These are phyloP conservation scores for Coprinopsis sp. DNA, from an alignment of 768 basidiomycete species.

Conservation along the genomic window DNA sequence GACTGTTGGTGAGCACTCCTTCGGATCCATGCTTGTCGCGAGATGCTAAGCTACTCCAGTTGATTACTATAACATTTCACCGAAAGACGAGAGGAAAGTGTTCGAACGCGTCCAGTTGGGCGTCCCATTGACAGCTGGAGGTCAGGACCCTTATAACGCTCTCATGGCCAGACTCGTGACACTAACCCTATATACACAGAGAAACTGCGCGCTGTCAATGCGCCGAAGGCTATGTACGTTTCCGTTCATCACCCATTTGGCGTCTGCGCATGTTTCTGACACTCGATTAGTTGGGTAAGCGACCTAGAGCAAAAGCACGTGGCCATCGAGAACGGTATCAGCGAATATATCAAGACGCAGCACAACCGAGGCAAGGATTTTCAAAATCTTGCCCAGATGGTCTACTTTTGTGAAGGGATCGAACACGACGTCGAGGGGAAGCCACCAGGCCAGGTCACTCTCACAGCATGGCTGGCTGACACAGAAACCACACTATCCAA, in stretches of 20 bases:
- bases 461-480: slow-evolving; percentile 52
- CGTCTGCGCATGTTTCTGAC: not conserved
- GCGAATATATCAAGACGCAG: slow-evolving; percentile 54
- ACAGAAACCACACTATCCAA: slow-evolving; percentile 34
- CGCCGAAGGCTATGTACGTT: slow-evolving; percentile 54
- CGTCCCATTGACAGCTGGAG: slow-evolving; percentile 67
- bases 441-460: slow-evolving; percentile 50
- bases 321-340: slow-evolving; percentile 54
- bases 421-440: slow-evolving; percentile 42
- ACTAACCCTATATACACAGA: slow-evolving; percentile 37
- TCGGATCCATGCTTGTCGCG: too few relatives aligned
- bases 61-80: slow-evolving; percentile 56
- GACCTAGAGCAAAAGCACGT: slow-evolving; percentile 56
- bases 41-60: slow-evolving; percentile 37
- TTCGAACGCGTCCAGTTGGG: slow-evolving; percentile 83
- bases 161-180: not conserved
- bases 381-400: slow-evolving; percentile 65
- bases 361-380: slow-evolving; percentile 71
- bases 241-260: not conserved
- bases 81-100: slow-evolving; percentile 66
- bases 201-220: slow-evolving; percentile 74
- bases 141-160: slow-evolving; percentile 29
- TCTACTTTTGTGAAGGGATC: slow-evolving; percentile 59
- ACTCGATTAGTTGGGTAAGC: slow-evolving; percentile 48
- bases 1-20: slow-evolving; percentile 52